A percentile compares a stretch with the other conserved stretches of the same genome.
These are phyloP conservation scores for Chloranthus sessilifolius DNA, from an alignment of 164 flowering plant species.

Conservation along the genomic window DNA sequence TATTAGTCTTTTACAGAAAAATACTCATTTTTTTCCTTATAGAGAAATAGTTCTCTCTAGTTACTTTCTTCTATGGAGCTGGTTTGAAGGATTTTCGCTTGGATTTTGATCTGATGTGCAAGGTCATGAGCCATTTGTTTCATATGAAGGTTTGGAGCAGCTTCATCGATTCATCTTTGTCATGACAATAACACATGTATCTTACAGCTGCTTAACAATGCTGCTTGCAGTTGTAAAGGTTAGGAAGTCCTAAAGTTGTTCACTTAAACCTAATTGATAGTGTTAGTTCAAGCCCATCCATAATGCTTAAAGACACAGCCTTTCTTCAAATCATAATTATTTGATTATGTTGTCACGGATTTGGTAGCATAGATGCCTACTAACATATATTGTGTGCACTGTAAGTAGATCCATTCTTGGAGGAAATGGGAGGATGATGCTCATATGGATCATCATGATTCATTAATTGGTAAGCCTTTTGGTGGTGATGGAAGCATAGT, in stretches of 20 bases:
- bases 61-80: neutral
- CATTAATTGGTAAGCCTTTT: slow-evolving; percentile 47
- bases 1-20: no score
- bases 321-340: no score
- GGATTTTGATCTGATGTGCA: slow-evolving; percentile 23
- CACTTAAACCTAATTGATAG: no score
- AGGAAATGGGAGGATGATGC: slow-evolving; percentile 95
- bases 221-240: slow-evolving; percentile 96
- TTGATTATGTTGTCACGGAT: no score
- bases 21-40: no score
- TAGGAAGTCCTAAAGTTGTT: slow-evolving; percentile 11
- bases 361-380: no score
- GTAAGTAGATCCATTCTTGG: slow-evolving; percentile 83
- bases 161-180: slow-evolving; percentile 96
- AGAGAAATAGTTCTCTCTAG: no score
- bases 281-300: no score
- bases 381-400: neutral
- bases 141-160: slow-evolving; percentile 97
- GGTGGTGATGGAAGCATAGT: neutral
- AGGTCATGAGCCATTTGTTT: slow-evolving; percentile 95
- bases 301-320: no score
- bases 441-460: slow-evolving; percentile 61
- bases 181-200: slow-evolving; percentile 94
- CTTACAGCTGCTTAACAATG: slow-evolving; percentile 98
- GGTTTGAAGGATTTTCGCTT: neutral